phyloP scores from a whole-genome alignment of 2,329 filamentous ascomycete species.

The Huntiella savannae region DNA sequence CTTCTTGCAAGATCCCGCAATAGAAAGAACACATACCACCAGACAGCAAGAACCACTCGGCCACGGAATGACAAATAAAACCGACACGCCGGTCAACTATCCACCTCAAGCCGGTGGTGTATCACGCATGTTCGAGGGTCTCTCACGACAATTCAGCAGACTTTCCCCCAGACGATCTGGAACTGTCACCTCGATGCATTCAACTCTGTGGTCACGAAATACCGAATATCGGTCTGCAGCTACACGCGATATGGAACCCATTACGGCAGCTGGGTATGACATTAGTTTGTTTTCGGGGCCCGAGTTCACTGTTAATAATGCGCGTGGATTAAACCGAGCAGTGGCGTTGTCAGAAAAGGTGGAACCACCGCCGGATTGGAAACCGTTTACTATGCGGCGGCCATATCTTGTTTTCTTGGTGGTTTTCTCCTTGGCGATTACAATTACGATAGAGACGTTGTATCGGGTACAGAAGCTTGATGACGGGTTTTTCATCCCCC shows the following conservation, averaged over 20 bases:
- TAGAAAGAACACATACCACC: no score
- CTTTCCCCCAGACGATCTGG: no score
- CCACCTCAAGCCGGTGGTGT: no score
- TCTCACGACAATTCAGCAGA: no score
- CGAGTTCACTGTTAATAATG: conserved; percentile 3
- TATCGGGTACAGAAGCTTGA: conserved; percentile 22
- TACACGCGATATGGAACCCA: not conserved
- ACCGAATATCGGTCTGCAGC: no score
- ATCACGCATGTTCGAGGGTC: no score
- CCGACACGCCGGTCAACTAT: no score
- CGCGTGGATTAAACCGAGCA: not conserved
- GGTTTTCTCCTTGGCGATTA: conserved; percentile 32
- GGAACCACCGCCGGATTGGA: conserved; percentile 36
- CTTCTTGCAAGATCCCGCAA: no score
- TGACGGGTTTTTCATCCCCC: conserved; percentile 30
- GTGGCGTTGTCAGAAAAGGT: not conserved
- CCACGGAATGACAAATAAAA: no score
- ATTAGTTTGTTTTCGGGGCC: conserved; percentile 32
- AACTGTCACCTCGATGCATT: no score
- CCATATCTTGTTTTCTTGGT: conserved; percentile 38
- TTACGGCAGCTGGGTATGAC: conserved; percentile 22
- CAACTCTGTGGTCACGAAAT: no score
- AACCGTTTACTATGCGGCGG: conserved; percentile 44
- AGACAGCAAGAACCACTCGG: no score
- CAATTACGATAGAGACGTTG: conserved; percentile 32